A percentile compares a stretch with the other conserved stretches of the same genome.
phyloP scores from a whole-genome alignment of 495 filamentous ascomycete species.

The Aspergillus ellipticus region DNA sequence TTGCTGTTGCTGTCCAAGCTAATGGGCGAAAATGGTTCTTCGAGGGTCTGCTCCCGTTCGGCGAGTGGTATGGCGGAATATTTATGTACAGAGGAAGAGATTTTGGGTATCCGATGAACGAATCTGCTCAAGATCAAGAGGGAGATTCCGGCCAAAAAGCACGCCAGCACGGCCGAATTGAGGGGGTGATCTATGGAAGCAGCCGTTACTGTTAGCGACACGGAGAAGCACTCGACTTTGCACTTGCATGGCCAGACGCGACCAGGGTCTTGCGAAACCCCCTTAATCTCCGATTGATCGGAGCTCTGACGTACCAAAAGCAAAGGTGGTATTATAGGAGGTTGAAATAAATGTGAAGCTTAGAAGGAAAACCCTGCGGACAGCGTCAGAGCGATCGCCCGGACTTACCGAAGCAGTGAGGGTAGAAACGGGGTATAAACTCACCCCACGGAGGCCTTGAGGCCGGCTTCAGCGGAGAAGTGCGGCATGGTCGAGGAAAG shows the following conservation, averaged over 20 bases:
- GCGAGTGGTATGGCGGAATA: conserved; percentile 21
- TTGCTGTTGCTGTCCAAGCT: conserved; percentile 6
- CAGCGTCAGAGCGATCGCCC: background rate
- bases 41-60: conserved; percentile 11
- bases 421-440: conserved; percentile 13
- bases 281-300: background rate
- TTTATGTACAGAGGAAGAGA: conserved; percentile 15
- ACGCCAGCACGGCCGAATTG: conserved; percentile 33
- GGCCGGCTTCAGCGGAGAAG: conserved; percentile 33
- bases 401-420: background rate
- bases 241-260: background rate
- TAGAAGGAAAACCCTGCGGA: conserved; percentile 32
- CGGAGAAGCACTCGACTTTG: background rate
- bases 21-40: conserved; percentile 17
- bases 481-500: conserved; percentile 23
- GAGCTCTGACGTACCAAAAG: conserved; percentile 34
- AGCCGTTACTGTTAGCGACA: conserved; percentile 6
- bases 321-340: conserved; percentile 37
- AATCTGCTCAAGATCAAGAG: conserved; percentile 35
- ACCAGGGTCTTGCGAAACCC: background rate
- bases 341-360: conserved; percentile 33
- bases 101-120: conserved; percentile 12
- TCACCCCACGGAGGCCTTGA: conserved; percentile 39
- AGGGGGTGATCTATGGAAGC: conserved; percentile 36
- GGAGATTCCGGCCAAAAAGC: conserved; percentile 31